Conservation (phyloP, 2,329 filamentous ascomycete species). For the Teratosphaeriaceae sp. region DNA sequence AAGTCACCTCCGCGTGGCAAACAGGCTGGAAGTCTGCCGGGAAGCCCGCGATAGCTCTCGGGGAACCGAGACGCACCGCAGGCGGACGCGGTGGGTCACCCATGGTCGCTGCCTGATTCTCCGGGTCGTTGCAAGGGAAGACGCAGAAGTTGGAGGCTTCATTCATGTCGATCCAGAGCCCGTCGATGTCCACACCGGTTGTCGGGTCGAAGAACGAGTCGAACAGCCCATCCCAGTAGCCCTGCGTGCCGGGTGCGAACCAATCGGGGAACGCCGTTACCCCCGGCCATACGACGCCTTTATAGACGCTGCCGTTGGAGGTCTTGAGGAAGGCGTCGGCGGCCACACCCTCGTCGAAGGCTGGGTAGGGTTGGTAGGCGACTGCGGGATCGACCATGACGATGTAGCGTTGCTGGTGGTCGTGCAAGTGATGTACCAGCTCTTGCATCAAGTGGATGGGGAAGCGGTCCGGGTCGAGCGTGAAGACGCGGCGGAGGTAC, state of each 20-base stretch:
- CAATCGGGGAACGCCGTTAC: constrained; percentile 51
- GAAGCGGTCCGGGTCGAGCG: constrained; percentile 58
- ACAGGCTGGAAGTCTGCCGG: constrained; percentile 59
- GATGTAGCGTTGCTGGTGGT: constrained; percentile 29
- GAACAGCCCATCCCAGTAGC: constrained; percentile 67
- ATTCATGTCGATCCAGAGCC: constrained; percentile 63
- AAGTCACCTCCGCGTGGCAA: constrained; percentile 26
- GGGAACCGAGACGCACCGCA: constrained; percentile 53
- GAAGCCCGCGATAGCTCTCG: constrained; percentile 62
- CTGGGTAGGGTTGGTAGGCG: constrained; percentile 41
- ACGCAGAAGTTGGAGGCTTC: constrained; percentile 52
- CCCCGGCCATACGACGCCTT: constrained; percentile 72
- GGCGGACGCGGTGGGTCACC: constrained; percentile 56
- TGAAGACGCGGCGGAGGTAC: constrained; percentile 51
- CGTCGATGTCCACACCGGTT: constrained; percentile 67
- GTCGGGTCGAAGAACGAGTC: constrained; percentile 55
- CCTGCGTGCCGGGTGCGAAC: constrained; percentile 59
- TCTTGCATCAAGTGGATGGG: constrained; percentile 56
- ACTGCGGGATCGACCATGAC: constrained; percentile 72
- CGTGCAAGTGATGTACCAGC: constrained; percentile 51
- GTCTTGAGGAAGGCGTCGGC: constrained; percentile 48
- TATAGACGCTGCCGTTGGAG: constrained; percentile 48
- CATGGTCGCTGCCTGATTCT: constrained; percentile 30
- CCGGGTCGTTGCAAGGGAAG: constrained; percentile 34
- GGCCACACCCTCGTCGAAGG: constrained; percentile 56